Conservation (phyloP, 768 basidiomycete species). For the Tulasnella sp. region DNA sequence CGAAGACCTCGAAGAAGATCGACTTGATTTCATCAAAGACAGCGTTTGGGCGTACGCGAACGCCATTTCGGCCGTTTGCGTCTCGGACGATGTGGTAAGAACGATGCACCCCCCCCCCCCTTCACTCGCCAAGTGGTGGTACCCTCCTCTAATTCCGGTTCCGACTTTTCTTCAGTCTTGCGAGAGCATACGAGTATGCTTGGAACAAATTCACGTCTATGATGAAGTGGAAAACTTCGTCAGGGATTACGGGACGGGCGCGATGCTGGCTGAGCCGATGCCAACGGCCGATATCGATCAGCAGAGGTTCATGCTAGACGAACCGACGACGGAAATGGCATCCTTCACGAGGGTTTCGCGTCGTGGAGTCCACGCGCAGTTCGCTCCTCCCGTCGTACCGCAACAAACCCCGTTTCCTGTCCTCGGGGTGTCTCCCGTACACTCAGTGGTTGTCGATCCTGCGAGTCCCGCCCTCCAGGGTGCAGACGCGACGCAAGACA, state of each 20-base stretch:
- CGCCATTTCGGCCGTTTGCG: constrained; percentile 86
- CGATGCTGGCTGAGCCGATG: constrained; percentile 77
- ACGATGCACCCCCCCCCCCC: too few species aligned
- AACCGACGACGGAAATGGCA: constrained; percentile 45
- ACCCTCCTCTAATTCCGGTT: not conserved
- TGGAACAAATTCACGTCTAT: constrained; percentile 82
- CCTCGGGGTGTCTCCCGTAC: too few species aligned
- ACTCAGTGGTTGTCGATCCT: too few species aligned
- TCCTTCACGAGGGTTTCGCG: too few species aligned
- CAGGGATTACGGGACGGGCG: constrained; percentile 77
- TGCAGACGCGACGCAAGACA: too few species aligned
- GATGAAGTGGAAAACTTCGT: constrained; percentile 87
- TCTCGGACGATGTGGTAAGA: constrained; percentile 85
- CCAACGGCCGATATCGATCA: constrained; percentile 41
- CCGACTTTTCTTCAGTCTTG: constrained; percentile 50
- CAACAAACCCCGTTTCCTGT: too few species aligned
- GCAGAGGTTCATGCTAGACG: constrained; percentile 47
- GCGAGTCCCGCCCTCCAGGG: too few species aligned
- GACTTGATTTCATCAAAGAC: constrained; percentile 88
- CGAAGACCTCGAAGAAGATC: constrained; percentile 91
- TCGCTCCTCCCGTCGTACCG: too few species aligned
- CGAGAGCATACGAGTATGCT: constrained; percentile 70
- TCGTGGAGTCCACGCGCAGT: too few species aligned
- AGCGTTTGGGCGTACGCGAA: constrained; percentile 96
- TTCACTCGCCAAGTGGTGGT: not conserved